phyloP scores from a whole-genome alignment of 306 rosid genomes.

The Sesbania bispinosa region DNA sequence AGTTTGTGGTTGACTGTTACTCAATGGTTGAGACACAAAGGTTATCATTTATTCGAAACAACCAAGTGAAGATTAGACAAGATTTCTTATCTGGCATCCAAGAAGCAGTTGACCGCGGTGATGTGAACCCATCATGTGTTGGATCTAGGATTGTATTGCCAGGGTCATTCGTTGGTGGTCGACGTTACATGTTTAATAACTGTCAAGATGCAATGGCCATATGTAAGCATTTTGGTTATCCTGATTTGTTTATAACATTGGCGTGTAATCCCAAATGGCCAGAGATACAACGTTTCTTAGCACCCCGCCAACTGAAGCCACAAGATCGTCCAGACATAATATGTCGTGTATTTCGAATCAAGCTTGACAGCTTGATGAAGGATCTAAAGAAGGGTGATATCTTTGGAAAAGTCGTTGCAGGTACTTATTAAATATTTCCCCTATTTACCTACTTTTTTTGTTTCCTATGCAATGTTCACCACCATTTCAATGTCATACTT shows the following conservation, averaged over 20 bases:
- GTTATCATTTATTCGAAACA: neutral
- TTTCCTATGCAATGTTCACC: too few species aligned
- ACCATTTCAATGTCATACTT: too few species aligned
- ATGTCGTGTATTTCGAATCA: neutral
- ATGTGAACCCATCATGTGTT: neutral
- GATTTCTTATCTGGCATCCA: neutral
- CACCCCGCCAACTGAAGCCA: rapidly evolving
- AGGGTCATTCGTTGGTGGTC: neutral
- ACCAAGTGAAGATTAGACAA: neutral
- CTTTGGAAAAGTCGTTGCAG: too few species aligned
- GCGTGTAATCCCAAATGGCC: neutral
- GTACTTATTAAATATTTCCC: too few species aligned
- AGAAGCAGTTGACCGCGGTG: neutral
- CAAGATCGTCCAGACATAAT: neutral
- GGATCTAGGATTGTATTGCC: neutral
- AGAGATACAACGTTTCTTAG: too few species aligned
- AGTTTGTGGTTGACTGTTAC: neutral
- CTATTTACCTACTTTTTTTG: too few species aligned
- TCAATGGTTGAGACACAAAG: neutral
- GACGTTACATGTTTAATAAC: neutral
- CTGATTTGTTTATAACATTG: neutral
- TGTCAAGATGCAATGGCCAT: neutral
- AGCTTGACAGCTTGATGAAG: too few species aligned
- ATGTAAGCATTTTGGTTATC: neutral
- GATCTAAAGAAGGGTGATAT: too few species aligned